These are phyloP conservation scores for Yarrowia sp. DNA, from an alignment of 805 yeast genomes.

Conservation along the genomic window DNA sequence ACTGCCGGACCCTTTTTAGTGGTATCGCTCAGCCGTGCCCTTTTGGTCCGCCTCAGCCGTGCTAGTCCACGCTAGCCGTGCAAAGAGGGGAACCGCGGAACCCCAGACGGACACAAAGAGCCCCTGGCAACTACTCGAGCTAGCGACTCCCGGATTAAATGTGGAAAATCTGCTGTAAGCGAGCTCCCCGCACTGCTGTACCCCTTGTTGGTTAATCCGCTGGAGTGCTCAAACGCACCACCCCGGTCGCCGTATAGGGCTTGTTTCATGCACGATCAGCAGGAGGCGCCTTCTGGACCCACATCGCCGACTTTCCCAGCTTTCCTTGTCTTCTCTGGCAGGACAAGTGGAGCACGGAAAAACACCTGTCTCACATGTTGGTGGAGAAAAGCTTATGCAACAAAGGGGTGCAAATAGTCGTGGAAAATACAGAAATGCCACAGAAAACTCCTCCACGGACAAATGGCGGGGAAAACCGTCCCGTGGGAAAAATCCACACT, in stretches of 20 bases:
- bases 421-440: no score
- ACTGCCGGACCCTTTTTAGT: not conserved
- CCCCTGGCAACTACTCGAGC: no score
- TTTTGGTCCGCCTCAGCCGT: not conserved
- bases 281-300: not conserved
- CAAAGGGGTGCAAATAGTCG: no score
- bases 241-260: not conserved
- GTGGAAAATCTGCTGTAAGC: not conserved
- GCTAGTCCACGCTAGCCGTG: not conserved
- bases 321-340: not conserved
- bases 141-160: conserved; percentile 11
- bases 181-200: not conserved
- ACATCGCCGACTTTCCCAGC: not conserved
- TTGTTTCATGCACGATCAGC: not conserved
- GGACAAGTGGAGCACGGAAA: not conserved
- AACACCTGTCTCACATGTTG: not conserved
- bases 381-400: not conserved
- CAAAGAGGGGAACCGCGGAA: not conserved
- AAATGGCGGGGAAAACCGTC: not conserved
- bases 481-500: no score
- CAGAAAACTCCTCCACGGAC: not conserved
- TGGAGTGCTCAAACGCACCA: not conserved
- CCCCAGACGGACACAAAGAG: no score
- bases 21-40: not conserved
- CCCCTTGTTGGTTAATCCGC: conserved; percentile 7